Conservation (phyloP, 768 basidiomycete genomes). For the Daedalea quercina region DNA sequence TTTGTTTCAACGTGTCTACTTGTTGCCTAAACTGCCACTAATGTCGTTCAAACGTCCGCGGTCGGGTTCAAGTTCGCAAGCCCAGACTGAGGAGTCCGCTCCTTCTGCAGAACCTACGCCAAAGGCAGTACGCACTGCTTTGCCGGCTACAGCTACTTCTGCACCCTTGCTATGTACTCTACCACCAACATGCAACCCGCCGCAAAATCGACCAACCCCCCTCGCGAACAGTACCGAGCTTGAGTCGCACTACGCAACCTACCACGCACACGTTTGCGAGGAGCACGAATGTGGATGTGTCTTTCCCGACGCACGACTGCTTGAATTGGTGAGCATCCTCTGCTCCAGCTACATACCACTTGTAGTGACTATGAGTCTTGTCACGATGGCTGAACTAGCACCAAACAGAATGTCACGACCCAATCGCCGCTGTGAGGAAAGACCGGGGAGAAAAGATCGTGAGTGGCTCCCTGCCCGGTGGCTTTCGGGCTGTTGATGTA, state of each 20-base stretch:
- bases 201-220: constrained; percentile 48
- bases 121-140: constrained; percentile 16
- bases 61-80: neutral
- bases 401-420: constrained; percentile 85
- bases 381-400: constrained; percentile 37
- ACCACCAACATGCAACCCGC: constrained; percentile 74
- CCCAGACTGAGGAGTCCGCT: constrained; percentile 7
- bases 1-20: too few relatives aligned
- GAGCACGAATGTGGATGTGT: constrained; percentile 64
- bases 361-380: neutral
- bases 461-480: constrained; percentile 19
- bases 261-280: constrained; percentile 81
- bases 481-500: neutral
- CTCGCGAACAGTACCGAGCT: constrained; percentile 62
- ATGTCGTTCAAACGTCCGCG: neutral
- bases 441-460: constrained; percentile 86
- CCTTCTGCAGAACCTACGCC: constrained; percentile 10
- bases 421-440: constrained; percentile 67
- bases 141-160: constrained; percentile 6
- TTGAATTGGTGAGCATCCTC: constrained; percentile 63
- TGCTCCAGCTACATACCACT: neutral
- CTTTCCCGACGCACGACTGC: constrained; percentile 74
- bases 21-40: neutral
- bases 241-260: constrained; percentile 77
- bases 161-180: constrained; percentile 56